Evolutionary conservation across 2,329 filamentous ascomycete genomes (phyloP), one percentile per base, ranked within the genome.

Genomic region (Fusarium sp.): DNA sequence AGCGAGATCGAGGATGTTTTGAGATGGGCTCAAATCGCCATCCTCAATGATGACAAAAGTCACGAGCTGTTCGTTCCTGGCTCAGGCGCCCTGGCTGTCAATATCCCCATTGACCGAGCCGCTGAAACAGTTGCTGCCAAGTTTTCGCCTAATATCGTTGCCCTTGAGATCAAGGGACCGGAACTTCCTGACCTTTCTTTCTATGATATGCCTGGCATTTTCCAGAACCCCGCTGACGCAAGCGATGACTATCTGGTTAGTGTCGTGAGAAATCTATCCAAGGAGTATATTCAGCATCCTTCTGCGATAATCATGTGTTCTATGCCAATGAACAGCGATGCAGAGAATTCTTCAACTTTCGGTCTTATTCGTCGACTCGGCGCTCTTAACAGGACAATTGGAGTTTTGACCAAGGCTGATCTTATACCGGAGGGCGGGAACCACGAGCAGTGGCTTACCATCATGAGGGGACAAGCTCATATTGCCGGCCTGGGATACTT

Each of bases 361-460:
- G 85, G 87, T 0, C 84, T 93, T 5, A 89, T 95, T 71, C 81
- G 88, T 33, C 79, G 85, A 44, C 81, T 88, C 3, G 83, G 83
- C 3, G 91, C 91, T 0, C 83, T 87, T 4, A 69, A 83, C 6
- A 85, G 91, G 3, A 92, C 90, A 2, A 85, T 93, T 57, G 93
- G 93, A 0, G 92, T 97, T 0, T 85, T 97, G 18, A 97, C 94
- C 0, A 97, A 97, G 75, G 94, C 94, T 0, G 95, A 97, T 68
- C 86, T 92, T 1, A 81, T 94, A 0, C 86, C 89, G 0, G 77
- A 81, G 0, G 85, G 85, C 0, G 82, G 88, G 2, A 81, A 84
- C 0, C 76, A 81, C 32, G 72, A 80, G 0, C 89, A 91, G 60
- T 93, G 92, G 87, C 77, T 88, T 0, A 82, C 86, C 0, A 91